Evolutionary conservation across 140 eudicot species (phyloP).

Genomic region (Flaveria floridana): DNA sequence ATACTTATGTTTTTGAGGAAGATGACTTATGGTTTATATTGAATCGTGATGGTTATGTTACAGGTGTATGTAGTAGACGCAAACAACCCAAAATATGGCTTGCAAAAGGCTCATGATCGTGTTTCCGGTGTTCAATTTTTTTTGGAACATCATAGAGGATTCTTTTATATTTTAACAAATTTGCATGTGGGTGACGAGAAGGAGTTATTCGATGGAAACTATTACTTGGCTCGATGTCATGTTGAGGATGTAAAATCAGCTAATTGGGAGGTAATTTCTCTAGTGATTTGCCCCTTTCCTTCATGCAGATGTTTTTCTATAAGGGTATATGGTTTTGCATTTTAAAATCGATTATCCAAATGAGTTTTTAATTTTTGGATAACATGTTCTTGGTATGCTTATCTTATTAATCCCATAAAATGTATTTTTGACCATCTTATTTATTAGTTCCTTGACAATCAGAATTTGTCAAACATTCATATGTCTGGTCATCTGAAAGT

Average conservation of each 20-base stretch:
- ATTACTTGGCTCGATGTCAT: slow-evolving; percentile 65
- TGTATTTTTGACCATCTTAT: not conserved
- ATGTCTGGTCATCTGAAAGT: not conserved
- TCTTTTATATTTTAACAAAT: slow-evolving; percentile 75
- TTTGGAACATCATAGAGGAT: slow-evolving; percentile 78
- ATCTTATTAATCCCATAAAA: not conserved
- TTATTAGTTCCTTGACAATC: not conserved
- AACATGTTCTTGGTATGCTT: not conserved
- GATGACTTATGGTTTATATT: slow-evolving; percentile 2
- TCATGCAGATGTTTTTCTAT: not conserved
- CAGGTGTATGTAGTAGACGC: slow-evolving; percentile 89
- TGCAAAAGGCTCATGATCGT: slow-evolving; percentile 63
- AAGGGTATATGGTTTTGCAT: not conserved
- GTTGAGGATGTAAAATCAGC: slow-evolving; percentile 49
- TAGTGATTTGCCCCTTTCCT: not conserved
- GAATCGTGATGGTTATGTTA: slow-evolving; percentile 20
- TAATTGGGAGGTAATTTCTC: slow-evolving; percentile 65
- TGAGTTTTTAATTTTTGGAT: not conserved
- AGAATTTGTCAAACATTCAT: not conserved
- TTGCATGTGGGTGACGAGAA: slow-evolving; percentile 32
- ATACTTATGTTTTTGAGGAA: slow-evolving; percentile 14
- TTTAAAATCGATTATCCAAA: not conserved
- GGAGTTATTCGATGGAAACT: slow-evolving; percentile 39
- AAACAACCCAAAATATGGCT: slow-evolving; percentile 46
- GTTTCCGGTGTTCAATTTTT: slow-evolving; percentile 73